Conservation (phyloP, 345 rosid genomes). For the Populus alba region DNA sequence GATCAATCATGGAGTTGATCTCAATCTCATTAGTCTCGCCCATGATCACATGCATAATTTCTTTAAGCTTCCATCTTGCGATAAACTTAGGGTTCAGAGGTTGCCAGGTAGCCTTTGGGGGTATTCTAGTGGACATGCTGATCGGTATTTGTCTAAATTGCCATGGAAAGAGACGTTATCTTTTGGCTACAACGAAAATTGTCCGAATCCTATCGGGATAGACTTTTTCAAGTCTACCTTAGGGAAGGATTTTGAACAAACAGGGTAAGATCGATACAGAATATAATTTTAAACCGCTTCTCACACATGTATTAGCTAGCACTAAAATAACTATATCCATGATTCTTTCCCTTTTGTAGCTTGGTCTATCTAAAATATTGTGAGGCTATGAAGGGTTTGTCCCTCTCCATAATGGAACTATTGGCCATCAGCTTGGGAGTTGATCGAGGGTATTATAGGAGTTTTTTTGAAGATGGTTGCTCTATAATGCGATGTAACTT, state of each 20-base stretch:
- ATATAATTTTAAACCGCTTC: no score
- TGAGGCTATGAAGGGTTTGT: constrained; percentile 29
- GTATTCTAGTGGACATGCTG: constrained; percentile 44
- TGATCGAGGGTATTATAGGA: constrained; percentile 27
- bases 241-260: constrained; percentile 34
- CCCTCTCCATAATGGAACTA: constrained; percentile 30
- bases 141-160: constrained; percentile 48
- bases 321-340: not conserved
- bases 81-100: constrained; percentile 34
- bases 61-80: constrained; percentile 30
- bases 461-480: constrained; percentile 36
- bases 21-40: constrained; percentile 31
- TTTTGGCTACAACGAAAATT: constrained; percentile 19
- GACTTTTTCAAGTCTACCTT: constrained; percentile 34
- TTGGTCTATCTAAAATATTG: constrained; percentile 34
- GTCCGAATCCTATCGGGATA: constrained; percentile 20
- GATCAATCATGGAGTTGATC: constrained; percentile 54
- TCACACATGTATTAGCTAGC: not conserved
- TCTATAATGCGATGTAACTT: constrained; percentile 48
- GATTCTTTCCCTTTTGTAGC: constrained; percentile 9
- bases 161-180: constrained; percentile 74
- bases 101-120: constrained; percentile 33
- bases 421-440: constrained; percentile 42
- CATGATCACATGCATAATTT: constrained; percentile 29
- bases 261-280: constrained; percentile 33